These are phyloP conservation scores for Colletotrichum lentis DNA, from an alignment of 2,329 filamentous ascomycete species.

Conservation along the genomic window DNA sequence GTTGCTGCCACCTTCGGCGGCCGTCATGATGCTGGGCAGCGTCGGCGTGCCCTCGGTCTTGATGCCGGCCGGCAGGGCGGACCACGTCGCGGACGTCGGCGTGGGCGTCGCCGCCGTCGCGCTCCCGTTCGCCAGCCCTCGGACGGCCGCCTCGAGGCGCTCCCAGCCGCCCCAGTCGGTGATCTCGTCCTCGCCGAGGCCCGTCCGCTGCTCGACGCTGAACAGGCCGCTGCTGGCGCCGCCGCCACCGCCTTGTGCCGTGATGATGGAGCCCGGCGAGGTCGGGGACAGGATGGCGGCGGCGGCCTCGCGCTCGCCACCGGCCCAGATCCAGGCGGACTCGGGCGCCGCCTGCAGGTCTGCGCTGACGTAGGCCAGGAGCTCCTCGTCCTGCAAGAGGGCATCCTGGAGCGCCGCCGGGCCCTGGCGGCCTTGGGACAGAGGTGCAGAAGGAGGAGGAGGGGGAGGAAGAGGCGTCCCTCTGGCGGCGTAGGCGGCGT, in stretches of 20 bases:
- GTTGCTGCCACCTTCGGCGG: constrained; percentile 41
- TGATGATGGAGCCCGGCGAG: constrained; percentile 32
- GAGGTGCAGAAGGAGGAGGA: constrained; percentile 26
- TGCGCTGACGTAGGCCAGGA: constrained; percentile 84
- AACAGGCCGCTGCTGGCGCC: constrained; percentile 51
- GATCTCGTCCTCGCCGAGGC: constrained; percentile 64
- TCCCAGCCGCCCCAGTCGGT: constrained; percentile 85
- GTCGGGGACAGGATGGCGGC: constrained; percentile 32
- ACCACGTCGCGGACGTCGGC: constrained; percentile 48
- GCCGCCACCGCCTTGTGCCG: constrained; percentile 45
- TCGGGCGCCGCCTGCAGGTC: constrained; percentile 85
- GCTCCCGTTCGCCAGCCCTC: constrained; percentile 43
- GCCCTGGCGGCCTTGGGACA: constrained; percentile 37
- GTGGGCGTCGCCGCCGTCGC: constrained; percentile 45
- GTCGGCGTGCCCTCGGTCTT: constrained; percentile 47
- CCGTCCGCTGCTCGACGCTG: constrained; percentile 58
- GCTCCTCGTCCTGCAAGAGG: constrained; percentile 77
- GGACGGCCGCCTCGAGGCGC: constrained; percentile 65
- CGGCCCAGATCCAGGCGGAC: constrained; percentile 83
- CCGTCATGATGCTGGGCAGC: constrained; percentile 36
- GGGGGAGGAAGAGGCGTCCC: constrained; percentile 42
- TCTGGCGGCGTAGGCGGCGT: constrained; percentile 50
- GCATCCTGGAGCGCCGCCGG: constrained; percentile 48
- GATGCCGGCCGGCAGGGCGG: constrained; percentile 46
- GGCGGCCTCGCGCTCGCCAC: constrained; percentile 59